Evolutionary conservation across 805 yeast species (phyloP).

Genomic region (Teunomyces tritomae): DNA sequence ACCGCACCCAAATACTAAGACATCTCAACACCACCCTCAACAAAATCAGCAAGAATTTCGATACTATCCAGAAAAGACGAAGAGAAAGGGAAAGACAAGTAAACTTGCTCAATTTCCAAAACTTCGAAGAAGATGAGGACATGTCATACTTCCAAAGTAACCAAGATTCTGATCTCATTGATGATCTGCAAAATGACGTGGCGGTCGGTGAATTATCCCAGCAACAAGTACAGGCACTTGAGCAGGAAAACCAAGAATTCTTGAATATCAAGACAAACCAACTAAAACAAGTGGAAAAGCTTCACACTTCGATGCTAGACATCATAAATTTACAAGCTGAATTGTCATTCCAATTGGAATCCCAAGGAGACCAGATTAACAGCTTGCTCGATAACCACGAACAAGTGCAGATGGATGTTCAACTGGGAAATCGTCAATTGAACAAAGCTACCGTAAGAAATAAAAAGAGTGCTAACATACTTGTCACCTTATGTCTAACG

Average conservation of each 20-base stretch:
- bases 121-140: conserved; percentile 33
- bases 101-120: conserved; percentile 39
- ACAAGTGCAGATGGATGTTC: conserved; percentile 61
- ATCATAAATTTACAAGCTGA: conserved; percentile 74
- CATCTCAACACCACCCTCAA: conserved; percentile 47
- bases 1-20: conserved; percentile 49
- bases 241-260: conserved; percentile 57
- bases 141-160: not conserved
- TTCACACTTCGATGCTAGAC: conserved; percentile 65
- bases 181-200: conserved; percentile 10
- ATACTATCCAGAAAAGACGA: conserved; percentile 50
- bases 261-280: conserved; percentile 58
- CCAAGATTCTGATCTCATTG: conserved; percentile 1
- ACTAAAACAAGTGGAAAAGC: conserved; percentile 54
- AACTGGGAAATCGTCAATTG: conserved; percentile 68
- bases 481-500: conserved; percentile 53
- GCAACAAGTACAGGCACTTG: conserved; percentile 57
- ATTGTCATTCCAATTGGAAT: conserved; percentile 64
- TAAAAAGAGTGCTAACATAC: conserved; percentile 53
- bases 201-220: conserved; percentile 31
- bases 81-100: conserved; percentile 37
- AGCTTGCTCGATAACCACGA: conserved; percentile 64
- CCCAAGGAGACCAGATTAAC: conserved; percentile 70
- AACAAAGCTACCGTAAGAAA: conserved; percentile 66
- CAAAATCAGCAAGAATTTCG: conserved; percentile 42